A percentile compares a stretch with the other conserved stretches of the same genome.
phyloP scores from a whole-genome alignment of 2,329 filamentous ascomycete species.

The Blastomyces gilchristii region DNA sequence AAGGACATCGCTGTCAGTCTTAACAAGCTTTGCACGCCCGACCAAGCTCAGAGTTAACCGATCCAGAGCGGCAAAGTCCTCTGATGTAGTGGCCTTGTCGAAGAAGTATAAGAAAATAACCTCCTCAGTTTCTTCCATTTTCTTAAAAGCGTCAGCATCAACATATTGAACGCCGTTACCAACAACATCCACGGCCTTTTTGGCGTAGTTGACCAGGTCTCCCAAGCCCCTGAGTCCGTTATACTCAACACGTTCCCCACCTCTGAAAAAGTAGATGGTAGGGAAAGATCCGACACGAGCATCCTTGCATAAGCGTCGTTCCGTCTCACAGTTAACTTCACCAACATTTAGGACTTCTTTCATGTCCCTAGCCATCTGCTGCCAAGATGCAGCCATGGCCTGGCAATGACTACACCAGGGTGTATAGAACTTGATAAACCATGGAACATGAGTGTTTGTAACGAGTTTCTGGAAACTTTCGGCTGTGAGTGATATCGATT shows the following conservation, averaged over 20 bases:
- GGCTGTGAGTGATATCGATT: conserved; percentile 63
- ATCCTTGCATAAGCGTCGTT: conserved; percentile 85
- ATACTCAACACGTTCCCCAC: conserved; percentile 86
- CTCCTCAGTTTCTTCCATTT: conserved; percentile 82
- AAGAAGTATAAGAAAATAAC: conserved; percentile 98
- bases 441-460: conserved; percentile 77
- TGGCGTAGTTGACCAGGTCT: conserved; percentile 76
- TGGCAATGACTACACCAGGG: conserved; percentile 97
- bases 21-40: conserved; percentile 83
- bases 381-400: conserved; percentile 82
- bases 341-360: conserved; percentile 81
- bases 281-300: conserved; percentile 70
- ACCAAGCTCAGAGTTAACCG: conserved; percentile 78
- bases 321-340: conserved; percentile 87
- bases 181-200: conserved; percentile 71
- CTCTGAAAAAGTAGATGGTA: conserved; percentile 85
- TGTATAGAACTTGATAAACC: conserved; percentile 98
- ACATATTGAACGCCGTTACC: conserved; percentile 71
- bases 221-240: conserved; percentile 82
- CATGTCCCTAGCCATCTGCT: conserved; percentile 83
- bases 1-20: conserved; percentile 68
- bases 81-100: conserved; percentile 82
- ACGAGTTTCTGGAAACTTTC: conserved; percentile 81
- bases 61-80: conserved; percentile 84
- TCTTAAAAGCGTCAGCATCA: conserved; percentile 62